phyloP scores from a whole-genome alignment of 495 filamentous ascomycete genomes.

The Rhizodiscina lignyota region DNA sequence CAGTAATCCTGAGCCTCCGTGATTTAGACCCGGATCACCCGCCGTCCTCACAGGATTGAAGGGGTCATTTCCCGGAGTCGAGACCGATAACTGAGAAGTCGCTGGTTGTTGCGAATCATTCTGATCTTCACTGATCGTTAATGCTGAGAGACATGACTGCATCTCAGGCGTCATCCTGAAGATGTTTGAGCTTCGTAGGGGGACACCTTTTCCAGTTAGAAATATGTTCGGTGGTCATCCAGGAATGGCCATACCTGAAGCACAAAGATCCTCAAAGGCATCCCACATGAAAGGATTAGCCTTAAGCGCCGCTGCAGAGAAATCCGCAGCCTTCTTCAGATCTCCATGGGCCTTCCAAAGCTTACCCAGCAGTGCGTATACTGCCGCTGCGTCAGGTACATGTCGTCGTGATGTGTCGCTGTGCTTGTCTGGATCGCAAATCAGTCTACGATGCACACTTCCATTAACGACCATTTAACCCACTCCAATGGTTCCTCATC shows the following conservation, averaged over 20 bases:
- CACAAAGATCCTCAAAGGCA: conserved; percentile 70
- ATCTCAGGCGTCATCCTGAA: conserved; percentile 65
- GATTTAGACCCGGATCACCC: conserved; percentile 13
- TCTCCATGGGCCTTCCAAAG: conserved; percentile 70
- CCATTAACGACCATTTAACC: conserved; percentile 16
- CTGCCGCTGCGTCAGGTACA: conserved; percentile 69
- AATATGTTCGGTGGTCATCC: background rate
- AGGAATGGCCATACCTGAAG: conserved; percentile 33
- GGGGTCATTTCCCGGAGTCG: conserved; percentile 20
- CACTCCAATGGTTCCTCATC: conserved; percentile 54
- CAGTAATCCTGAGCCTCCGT: conserved; percentile 12
- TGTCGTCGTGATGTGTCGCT: conserved; percentile 34
- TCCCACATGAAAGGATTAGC: conserved; percentile 97
- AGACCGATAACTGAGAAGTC: conserved; percentile 12
- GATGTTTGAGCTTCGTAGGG: conserved; percentile 58
- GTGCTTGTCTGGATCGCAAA: conserved; percentile 39
- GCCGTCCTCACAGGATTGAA: conserved; percentile 14
- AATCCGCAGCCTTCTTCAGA: conserved; percentile 60
- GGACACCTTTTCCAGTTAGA: conserved; percentile 3
- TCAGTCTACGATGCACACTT: conserved; percentile 1
- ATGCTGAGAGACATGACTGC: no score
- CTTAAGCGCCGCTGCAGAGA: conserved; percentile 76
- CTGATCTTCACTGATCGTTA: no score
- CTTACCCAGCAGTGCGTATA: conserved; percentile 69
- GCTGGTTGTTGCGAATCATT: no score